Evolutionary conservation across 192 early-diverging fungal genomes (phyloP).

Genomic region (Podila clonocystis): DNA sequence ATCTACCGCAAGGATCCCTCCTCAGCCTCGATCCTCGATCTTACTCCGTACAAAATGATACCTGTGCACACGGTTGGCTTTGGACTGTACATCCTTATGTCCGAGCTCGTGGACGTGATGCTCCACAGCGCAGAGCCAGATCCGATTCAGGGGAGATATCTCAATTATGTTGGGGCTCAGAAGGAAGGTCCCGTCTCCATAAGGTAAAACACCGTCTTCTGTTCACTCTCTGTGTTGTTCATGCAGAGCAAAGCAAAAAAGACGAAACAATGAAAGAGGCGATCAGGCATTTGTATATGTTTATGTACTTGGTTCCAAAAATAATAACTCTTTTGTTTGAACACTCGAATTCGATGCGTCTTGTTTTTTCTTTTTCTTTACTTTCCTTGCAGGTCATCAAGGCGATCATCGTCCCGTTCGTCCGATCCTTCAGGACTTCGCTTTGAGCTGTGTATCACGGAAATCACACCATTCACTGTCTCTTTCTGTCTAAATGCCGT

Average conservation of each 20-base stretch:
- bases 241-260: conserved; percentile 1
- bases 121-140: conserved; percentile 48
- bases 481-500: conserved; percentile 46
- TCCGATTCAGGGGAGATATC: conserved; percentile 38
- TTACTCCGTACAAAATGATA: conserved; percentile 44
- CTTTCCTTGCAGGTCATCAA: conserved; percentile 11
- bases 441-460: conserved; percentile 47
- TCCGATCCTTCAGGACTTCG: conserved; percentile 20
- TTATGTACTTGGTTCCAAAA: background rate
- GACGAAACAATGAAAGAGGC: too few relatives aligned
- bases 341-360: background rate
- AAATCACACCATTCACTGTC: conserved; percentile 46
- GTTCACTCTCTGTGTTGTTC: background rate
- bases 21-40: conserved; percentile 35
- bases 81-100: conserved; percentile 50
- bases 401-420: conserved; percentile 9
- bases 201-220: conserved; percentile 24
- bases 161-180: conserved; percentile 38
- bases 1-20: conserved; percentile 47
- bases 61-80: conserved; percentile 51
- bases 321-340: background rate
- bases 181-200: conserved; percentile 38
- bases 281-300: too few relatives aligned
- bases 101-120: conserved; percentile 50
- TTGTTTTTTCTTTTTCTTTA: background rate